Base-by-base conservation (phyloP, 495 filamentous ascomycete species). In the Daldinia loculata region DNA sequence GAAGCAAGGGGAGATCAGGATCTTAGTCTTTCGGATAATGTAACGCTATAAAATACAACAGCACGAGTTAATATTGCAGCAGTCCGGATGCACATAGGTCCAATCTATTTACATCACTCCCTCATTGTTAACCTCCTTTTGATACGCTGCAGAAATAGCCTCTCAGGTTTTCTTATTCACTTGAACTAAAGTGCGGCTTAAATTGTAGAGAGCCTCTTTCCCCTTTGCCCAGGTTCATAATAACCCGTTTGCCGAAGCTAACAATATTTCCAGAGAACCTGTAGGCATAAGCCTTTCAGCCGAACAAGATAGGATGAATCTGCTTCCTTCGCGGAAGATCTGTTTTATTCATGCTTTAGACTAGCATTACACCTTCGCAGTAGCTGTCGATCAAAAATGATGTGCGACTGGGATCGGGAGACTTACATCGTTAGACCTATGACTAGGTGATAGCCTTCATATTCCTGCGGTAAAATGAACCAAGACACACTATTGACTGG, bases 301-400 rank as follows among this genome's bases (percentile, higher is more conserved):
- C 70, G 70, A 73, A 26, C 65, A 53, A 66, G 56, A 81, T 80
- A 80, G 77, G 79, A 82, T 65, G 79, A 82, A 83, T 76, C 45
- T 69, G 75, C 80, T 78, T 73, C 76, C 63, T 69, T 71, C 41
- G 77, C 64, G 78, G 72, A 56, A 74, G 32, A 27, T 63, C 32
- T 56, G 74, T 62, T 66, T 69, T 61, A 59, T 66, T 73, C 65
- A 26, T 48, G 57, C 66, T 29, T 65, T 65, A 29, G 17, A 56
- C 52, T 55, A 24, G 61, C 60, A 56, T 53, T 41, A 56, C 64
- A 53, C 39, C 56, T 67, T 68, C 50, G 59, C 34, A 43, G 56
- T 55, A 58, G 29, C 32, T 24, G 74, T 63, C 69, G 72, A 76
- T 76, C 72, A 76, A 55, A 71, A 76, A 72, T 70, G 74, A 76